These are phyloP conservation scores for Elymus sibiricus DNA, from an alignment of 176 grass and related monocot species.

Conservation along the genomic window DNA sequence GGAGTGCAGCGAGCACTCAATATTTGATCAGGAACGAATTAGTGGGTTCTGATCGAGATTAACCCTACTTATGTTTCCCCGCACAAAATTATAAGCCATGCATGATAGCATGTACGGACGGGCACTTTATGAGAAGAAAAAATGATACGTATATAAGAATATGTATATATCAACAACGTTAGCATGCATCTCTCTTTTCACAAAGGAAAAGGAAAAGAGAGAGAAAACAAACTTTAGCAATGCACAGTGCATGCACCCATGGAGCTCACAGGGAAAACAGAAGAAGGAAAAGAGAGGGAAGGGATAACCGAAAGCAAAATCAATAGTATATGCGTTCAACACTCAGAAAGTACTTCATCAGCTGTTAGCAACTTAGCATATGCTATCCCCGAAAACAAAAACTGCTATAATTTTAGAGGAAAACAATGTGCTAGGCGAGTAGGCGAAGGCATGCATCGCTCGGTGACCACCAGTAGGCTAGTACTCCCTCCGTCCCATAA, in stretches of 20 bases:
- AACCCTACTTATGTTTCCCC: slow-evolving; percentile 17
- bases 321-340: neutral
- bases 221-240: neutral
- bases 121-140: slow-evolving; percentile 5
- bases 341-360: neutral
- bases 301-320: neutral
- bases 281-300: neutral
- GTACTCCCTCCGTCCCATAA: too few species aligned
- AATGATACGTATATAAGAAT: neutral
- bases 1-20: slow-evolving; percentile 51
- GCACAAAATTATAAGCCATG: slow-evolving; percentile 34
- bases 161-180: slow-evolving; percentile 13
- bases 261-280: neutral
- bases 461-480: neutral
- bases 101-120: slow-evolving; percentile 49
- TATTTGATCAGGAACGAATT: slow-evolving; percentile 23
- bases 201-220: neutral
- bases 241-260: neutral
- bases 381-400: neutral
- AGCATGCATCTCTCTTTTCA: neutral
- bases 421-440: neutral
- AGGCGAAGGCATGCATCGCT: neutral
- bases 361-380: neutral
- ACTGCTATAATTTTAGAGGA: neutral
- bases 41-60: slow-evolving; percentile 36